Conservation (phyloP, 164 flowering plant species). For the Nymphaea colorata region DNA sequence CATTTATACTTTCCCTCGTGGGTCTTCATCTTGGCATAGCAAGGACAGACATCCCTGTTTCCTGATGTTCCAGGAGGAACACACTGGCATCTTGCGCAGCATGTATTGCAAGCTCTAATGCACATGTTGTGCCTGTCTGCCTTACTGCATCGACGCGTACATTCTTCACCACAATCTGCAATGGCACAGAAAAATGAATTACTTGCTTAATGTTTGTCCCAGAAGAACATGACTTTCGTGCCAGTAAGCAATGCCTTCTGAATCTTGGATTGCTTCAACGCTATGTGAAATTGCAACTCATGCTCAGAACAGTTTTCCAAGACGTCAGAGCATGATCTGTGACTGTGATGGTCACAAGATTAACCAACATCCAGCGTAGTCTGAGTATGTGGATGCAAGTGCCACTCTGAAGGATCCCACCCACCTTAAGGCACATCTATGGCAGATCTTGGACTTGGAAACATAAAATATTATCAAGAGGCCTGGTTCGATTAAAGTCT, state of each 20-base stretch:
- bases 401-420: no score
- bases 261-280: no score
- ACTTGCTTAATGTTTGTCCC: background rate
- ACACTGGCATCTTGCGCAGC: conserved; percentile 17
- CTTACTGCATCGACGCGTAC: conserved; percentile 8
- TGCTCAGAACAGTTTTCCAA: background rate
- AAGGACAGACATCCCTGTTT: conserved; percentile 12
- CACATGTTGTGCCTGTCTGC: conserved; percentile 14
- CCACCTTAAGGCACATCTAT: no score
- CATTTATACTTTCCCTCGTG: conserved; percentile 13
- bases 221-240: no score
- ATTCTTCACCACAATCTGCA: conserved; percentile 11
- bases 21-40: conserved; percentile 17
- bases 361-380: no score
- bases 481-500: no score
- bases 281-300: background rate
- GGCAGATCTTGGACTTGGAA: no score
- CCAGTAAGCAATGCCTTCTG: no score
- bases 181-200: background rate
- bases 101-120: conserved; percentile 13
- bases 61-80: conserved; percentile 20
- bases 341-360: no score
- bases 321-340: background rate
- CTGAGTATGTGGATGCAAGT: no score
- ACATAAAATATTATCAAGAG: no score